Percentiles rank a stretch among this genome's conserved stretches.
phyloP scores from a whole-genome alignment of 2,329 filamentous ascomycete genomes.

The Fusarium tjaetaba region DNA sequence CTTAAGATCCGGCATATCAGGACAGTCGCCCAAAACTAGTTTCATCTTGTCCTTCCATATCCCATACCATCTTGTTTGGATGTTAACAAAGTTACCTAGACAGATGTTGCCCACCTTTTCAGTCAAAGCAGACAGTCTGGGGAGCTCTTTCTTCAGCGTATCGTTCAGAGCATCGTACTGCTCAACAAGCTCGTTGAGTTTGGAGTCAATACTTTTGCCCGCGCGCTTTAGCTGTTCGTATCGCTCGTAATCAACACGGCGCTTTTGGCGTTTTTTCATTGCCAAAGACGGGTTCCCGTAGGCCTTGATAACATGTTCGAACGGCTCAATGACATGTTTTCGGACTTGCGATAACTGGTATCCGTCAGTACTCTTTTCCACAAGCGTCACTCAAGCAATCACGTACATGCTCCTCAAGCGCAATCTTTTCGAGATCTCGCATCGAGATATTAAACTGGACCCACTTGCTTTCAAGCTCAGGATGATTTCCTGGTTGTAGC shows the following conservation, averaged over 20 bases:
- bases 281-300: slow-evolving; percentile 87
- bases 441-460: slow-evolving; percentile 88
- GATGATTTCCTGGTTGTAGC: slow-evolving; percentile 74
- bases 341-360: slow-evolving; percentile 72
- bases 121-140: slow-evolving; percentile 82
- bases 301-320: slow-evolving; percentile 79
- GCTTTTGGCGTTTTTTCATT: slow-evolving; percentile 94
- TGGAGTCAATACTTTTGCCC: slow-evolving; percentile 88
- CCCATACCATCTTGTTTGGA: slow-evolving; percentile 84
- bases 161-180: slow-evolving; percentile 93
- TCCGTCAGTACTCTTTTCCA: slow-evolving; percentile 1
- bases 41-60: slow-evolving; percentile 87
- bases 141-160: slow-evolving; percentile 90
- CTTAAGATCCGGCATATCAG: slow-evolving; percentile 70
- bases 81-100: slow-evolving; percentile 82
- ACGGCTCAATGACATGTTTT: slow-evolving; percentile 85
- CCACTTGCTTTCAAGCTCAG: slow-evolving; percentile 94
- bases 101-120: slow-evolving; percentile 86
- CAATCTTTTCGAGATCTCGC: slow-evolving; percentile 84
- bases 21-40: slow-evolving; percentile 73
- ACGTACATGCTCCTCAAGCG: slow-evolving; percentile 84
- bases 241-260: slow-evolving; percentile 88
- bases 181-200: slow-evolving; percentile 83
- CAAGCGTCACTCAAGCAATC: neutral
- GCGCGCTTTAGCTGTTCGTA: slow-evolving; percentile 79